A percentile compares a stretch with the other conserved stretches of the same genome.
Evolutionary conservation across 768 basidiomycete genomes (phyloP).

Genomic region (Daedalea quercina): DNA sequence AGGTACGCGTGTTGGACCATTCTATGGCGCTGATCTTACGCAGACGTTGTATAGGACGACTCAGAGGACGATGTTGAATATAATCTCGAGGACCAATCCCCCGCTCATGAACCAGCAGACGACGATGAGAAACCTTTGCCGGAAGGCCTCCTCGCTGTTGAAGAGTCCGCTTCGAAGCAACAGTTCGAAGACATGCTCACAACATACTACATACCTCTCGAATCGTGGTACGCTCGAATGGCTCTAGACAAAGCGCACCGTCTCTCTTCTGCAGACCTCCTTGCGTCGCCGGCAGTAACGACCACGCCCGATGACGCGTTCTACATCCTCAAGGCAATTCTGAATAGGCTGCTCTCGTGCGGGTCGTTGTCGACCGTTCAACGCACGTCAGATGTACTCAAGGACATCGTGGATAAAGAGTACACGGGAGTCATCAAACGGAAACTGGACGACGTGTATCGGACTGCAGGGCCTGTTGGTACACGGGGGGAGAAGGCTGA

Average conservation of each 20-base stretch:
- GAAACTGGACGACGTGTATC: slow-evolving; percentile 87
- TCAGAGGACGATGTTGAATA: slow-evolving; percentile 10
- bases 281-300: slow-evolving; percentile 55
- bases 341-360: slow-evolving; percentile 71
- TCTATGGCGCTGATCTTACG: neutral
- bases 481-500: slow-evolving; percentile 64
- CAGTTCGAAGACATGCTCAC: slow-evolving; percentile 62
- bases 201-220: slow-evolving; percentile 82
- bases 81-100: slow-evolving; percentile 1
- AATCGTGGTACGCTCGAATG: slow-evolving; percentile 84
- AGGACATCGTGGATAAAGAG: slow-evolving; percentile 75
- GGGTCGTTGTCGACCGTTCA: slow-evolving; percentile 58
- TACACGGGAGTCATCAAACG: slow-evolving; percentile 75
- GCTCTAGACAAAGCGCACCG: slow-evolving; percentile 92
- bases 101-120: neutral
- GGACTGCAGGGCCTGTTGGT: slow-evolving; percentile 37
- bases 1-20: slow-evolving; percentile 33
- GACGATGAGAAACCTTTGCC: neutral
- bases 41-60: slow-evolving; percentile 14
- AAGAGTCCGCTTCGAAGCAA: slow-evolving; percentile 45
- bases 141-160: slow-evolving; percentile 26
- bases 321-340: slow-evolving; percentile 86
- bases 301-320: slow-evolving; percentile 93
- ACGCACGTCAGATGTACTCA: slow-evolving; percentile 53
- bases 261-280: slow-evolving; percentile 67